phyloP scores from a whole-genome alignment of 306 rosid genomes.

The Quercus mongolica region DNA sequence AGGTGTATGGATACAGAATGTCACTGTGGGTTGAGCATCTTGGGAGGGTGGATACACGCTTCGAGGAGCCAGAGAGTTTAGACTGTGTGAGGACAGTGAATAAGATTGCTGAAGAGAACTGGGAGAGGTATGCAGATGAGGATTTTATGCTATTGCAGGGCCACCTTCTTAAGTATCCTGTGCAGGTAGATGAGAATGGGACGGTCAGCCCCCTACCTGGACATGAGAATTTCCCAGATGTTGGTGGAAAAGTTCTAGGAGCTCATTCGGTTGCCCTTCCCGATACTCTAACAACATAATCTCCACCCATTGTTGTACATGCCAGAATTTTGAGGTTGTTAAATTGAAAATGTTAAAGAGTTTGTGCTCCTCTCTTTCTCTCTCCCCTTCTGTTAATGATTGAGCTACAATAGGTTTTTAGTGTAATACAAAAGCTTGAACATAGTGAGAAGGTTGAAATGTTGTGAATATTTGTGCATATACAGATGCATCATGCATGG shows the following conservation, averaged over 20 bases:
- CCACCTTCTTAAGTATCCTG: conserved; percentile 83
- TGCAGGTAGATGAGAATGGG: conserved; percentile 57
- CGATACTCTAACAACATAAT: conserved; percentile 66
- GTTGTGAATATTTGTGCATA: not conserved
- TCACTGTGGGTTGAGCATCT: conserved; percentile 94
- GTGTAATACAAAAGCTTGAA: not conserved
- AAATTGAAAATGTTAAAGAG: not conserved
- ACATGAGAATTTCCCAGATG: conserved; percentile 72
- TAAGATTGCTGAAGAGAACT: conserved; percentile 55
- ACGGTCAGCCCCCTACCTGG: conserved; percentile 42
- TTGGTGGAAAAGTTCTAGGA: conserved; percentile 78
- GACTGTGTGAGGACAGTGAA: conserved; percentile 71
- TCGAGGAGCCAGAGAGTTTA: conserved; percentile 60
- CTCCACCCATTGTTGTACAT: not conserved
- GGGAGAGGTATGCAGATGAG: conserved; percentile 46
- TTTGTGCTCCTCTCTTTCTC: not conserved
- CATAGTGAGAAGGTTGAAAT: not conserved
- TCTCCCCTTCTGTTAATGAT: no score
- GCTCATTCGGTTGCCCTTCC: conserved; percentile 50
- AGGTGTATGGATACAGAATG: conserved; percentile 91
- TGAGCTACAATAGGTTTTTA: no score
- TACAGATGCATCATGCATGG: not conserved
- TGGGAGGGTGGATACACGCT: conserved; percentile 41
- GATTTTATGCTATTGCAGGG: conserved; percentile 58
- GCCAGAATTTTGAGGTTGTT: not conserved